Evolutionary conservation across 179 eudicot species (phyloP).

Genomic region (Monotropa hypopitys): DNA sequence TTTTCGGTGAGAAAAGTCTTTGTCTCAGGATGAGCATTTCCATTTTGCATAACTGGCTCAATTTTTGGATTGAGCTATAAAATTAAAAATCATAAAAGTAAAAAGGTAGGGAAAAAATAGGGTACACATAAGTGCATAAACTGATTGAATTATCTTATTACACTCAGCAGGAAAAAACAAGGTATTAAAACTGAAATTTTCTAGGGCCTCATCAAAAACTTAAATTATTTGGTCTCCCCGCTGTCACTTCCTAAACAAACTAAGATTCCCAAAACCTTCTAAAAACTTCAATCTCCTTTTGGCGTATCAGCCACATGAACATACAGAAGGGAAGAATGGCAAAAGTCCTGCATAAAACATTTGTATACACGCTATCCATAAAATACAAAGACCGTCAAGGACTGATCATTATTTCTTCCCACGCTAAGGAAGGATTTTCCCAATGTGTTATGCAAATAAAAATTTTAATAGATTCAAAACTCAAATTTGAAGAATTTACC

Average conservation of each 20-base stretch:
- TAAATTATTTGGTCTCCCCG: background rate
- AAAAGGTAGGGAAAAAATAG: background rate
- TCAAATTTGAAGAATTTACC: background rate
- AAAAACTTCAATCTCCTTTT: background rate
- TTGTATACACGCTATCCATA: background rate
- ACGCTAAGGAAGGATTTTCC: background rate
- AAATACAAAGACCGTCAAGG: background rate
- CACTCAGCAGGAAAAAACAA: background rate
- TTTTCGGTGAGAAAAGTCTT: slow-evolving; percentile 55
- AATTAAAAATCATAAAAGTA: background rate
- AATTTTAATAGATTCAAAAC: background rate
- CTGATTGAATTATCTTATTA: background rate
- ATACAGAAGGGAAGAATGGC: background rate
- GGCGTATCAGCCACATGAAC: background rate
- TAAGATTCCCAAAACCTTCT: background rate
- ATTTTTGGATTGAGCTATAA: slow-evolving; percentile 38
- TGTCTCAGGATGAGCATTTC: slow-evolving; percentile 44
- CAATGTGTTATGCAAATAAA: background rate
- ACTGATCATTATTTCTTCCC: background rate
- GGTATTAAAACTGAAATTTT: background rate
- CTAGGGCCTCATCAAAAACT: background rate
- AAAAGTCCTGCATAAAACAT: background rate
- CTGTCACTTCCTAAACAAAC: background rate
- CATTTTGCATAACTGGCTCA: slow-evolving; percentile 47
- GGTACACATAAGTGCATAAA: background rate